Evolutionary conservation across 2,329 filamentous ascomycete species (phyloP).

Genomic region (Diaporthe capsici): DNA sequence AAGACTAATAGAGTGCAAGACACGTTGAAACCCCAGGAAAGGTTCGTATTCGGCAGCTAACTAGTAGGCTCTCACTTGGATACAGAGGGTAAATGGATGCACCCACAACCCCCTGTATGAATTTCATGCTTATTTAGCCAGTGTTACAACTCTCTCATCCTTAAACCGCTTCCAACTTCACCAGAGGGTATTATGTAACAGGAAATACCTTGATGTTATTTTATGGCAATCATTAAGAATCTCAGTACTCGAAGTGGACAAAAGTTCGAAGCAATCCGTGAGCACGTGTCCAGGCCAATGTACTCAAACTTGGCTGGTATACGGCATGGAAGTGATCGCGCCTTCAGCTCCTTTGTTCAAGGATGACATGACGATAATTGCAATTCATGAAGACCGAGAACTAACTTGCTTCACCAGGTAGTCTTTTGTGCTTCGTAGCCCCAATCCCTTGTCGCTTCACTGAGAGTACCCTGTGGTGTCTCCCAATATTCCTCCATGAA

Average conservation of each 20-base stretch:
- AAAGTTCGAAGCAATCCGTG: no score
- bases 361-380: no score
- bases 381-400: background rate
- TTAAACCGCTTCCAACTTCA: no score
- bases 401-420: background rate
- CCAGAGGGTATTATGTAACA: background rate
- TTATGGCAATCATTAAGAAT: no score
- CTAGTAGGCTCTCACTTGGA: background rate
- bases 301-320: background rate
- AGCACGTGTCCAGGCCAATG: background rate
- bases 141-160: background rate
- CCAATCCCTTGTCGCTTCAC: background rate
- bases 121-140: background rate
- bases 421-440: no score
- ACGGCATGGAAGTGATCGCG: no score
- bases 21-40: background rate
- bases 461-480: background rate
- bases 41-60: no score
- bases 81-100: background rate
- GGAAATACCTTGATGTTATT: background rate
- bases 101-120: background rate
- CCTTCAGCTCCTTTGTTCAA: background rate
- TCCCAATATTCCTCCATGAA: background rate
- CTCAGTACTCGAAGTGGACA: background rate
- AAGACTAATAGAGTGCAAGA: background rate